Evolutionary conservation across 306 rosid species (phyloP), one percentile per base, ranked within the genome.

Genomic region (Parietaria judaica): DNA sequence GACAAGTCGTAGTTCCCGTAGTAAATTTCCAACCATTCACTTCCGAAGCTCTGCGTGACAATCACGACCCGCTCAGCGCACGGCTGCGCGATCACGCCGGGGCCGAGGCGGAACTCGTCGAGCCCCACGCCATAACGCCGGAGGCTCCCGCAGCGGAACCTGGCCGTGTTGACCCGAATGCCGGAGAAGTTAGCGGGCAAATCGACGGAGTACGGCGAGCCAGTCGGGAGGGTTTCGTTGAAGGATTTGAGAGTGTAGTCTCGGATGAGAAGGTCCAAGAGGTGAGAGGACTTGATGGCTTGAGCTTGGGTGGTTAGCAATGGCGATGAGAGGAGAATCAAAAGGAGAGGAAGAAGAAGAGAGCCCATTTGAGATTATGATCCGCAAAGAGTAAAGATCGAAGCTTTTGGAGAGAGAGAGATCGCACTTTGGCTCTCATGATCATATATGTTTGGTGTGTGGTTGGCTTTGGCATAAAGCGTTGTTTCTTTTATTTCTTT

Each of bases 111-210:
- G 34, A 92, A 92, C 58, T 92, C 96, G 72, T 81, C 83, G 10
- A 92, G 70, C 38, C 73, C 51, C 1, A 96, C 90, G 38, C 99
- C 99, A 36, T 92, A 92, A 78, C 94, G 71, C 60, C 75, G 69
- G 57, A 92, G 74, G 79, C 99, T 92, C 3, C 99, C 96, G 62
- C 99, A 92, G 60, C 99, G 72, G 60, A 73, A 79, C 72, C 95
- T 82, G 52, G 71, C 81, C 6, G 77, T 70, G 52, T 80, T 81
- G 5, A 84, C 84, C 39, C 54, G 41, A 72, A 92, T 82, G 75
- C 88, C 94, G 2, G 99, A 84, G 51, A 92, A 73, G 66, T 92
- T 92, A 34, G 84, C 58, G 1, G 96, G 99, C 46, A 92, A 69
- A 1, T 75, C 56, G 56, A 92, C 88, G 7, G 69, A 57, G 61